These are phyloP conservation scores for Periconia macrospinosa DNA, from an alignment of 2,329 filamentous ascomycete genomes.

Conservation along the genomic window DNA sequence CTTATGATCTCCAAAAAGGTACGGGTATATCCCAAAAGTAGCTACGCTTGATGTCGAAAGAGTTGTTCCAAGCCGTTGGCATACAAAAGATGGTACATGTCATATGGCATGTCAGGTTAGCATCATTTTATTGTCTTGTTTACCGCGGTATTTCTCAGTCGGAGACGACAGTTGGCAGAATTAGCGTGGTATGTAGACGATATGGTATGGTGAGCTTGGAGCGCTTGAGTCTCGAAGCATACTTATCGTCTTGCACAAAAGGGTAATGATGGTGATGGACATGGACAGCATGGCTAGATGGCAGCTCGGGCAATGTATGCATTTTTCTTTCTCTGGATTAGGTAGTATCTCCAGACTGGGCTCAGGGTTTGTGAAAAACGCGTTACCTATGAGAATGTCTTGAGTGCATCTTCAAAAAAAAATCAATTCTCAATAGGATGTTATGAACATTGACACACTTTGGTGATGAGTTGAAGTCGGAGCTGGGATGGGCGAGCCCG, in stretches of 20 bases:
- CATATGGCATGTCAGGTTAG: constrained; percentile 24
- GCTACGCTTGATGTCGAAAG: constrained; percentile 34
- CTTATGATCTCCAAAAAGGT: constrained; percentile 35
- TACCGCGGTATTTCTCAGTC: constrained; percentile 27
- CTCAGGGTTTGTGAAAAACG: too few species aligned
- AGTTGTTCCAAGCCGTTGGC: constrained; percentile 33
- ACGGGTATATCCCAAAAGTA: constrained; percentile 36
- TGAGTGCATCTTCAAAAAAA: constrained; percentile 1
- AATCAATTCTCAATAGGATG: not conserved
- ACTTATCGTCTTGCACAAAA: constrained; percentile 19
- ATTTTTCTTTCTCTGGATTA: constrained; percentile 17
- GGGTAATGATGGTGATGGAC: constrained; percentile 12
- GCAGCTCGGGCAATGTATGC: constrained; percentile 17
- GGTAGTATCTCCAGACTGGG: not conserved
- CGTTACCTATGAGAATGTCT: too few species aligned
- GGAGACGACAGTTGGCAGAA: constrained; percentile 17
- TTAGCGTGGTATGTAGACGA: constrained; percentile 12
- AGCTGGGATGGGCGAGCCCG: not conserved
- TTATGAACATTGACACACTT: not conserved
- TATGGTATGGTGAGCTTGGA: constrained; percentile 13
- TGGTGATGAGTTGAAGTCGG: not conserved
- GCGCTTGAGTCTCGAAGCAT: constrained; percentile 24
- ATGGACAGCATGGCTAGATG: constrained; percentile 23
- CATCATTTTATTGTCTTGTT: constrained; percentile 38
- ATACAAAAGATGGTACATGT: constrained; percentile 30